Conservation (phyloP, 352 stramenopile species). For the Phytophthora fragariaefolia region DNA sequence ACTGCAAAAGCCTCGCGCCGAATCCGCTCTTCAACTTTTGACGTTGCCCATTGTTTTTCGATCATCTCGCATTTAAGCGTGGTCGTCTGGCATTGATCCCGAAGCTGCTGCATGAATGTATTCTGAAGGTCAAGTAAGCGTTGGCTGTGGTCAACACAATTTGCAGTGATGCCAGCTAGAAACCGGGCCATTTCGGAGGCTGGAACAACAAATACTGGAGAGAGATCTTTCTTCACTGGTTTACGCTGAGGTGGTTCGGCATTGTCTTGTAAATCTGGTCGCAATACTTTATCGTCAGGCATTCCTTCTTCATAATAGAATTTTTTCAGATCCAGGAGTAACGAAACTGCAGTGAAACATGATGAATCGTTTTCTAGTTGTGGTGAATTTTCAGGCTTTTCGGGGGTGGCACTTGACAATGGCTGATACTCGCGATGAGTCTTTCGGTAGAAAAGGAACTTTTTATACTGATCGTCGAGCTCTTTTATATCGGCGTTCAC, state of each 20-base stretch:
- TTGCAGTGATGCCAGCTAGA: conserved; percentile 6
- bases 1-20: conserved; percentile 52
- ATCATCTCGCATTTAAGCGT: conserved; percentile 14
- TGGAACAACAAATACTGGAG: conserved; percentile 26
- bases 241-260: not conserved
- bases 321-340: conserved; percentile 22
- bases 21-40: conserved; percentile 36
- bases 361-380: not conserved
- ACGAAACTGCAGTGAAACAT: not conserved
- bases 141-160: conserved; percentile 26
- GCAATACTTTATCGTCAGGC: not conserved
- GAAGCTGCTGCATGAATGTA: conserved; percentile 21
- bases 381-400: not conserved
- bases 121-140: conserved; percentile 29
- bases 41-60: conserved; percentile 13
- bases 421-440: conserved; percentile 35
- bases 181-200: conserved; percentile 30
- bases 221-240: not conserved
- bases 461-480: conserved; percentile 53
- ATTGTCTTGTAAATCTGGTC: not conserved
- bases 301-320: conserved; percentile 19
- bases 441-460: conserved; percentile 46
- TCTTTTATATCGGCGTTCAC: conserved; percentile 46
- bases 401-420: conserved; percentile 1
- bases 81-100: conserved; percentile 11